A percentile compares a stretch with the other conserved stretches of the same genome.
Evolutionary conservation across 371 early-diverging fungal genomes (phyloP).

Genomic region (Actinomortierella wolfii): DNA sequence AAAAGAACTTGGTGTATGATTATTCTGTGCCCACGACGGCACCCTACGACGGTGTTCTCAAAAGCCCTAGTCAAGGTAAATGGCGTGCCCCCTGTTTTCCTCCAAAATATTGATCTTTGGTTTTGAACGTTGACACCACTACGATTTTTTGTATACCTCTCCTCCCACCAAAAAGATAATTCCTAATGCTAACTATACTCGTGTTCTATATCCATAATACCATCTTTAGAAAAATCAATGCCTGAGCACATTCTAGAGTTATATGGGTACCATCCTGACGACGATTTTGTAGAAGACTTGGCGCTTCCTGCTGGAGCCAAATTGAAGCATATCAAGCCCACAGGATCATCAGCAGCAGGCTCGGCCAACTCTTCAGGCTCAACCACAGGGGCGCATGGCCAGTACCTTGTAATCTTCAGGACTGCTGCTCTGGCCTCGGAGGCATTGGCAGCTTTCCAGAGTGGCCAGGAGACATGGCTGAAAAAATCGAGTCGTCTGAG

Average conservation of each 20-base stretch:
- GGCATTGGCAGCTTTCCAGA: constrained; percentile 28
- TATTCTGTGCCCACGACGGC: constrained; percentile 11
- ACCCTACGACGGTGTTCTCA: constrained; percentile 18
- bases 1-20: constrained; percentile 37
- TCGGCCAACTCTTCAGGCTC: not conserved
- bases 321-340: constrained; percentile 14
- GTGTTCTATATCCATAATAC: too few relatives aligned
- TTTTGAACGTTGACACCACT: too few relatives aligned
- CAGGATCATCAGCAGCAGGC: not conserved
- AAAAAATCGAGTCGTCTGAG: constrained; percentile 2
- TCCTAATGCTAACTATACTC: too few relatives aligned
- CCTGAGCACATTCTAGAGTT: constrained; percentile 31
- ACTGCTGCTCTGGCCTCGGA: constrained; percentile 31
- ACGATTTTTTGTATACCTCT: too few relatives aligned
- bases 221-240: too few relatives aligned
- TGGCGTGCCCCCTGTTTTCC: too few relatives aligned
- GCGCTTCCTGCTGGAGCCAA: constrained; percentile 18
- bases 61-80: constrained; percentile 17
- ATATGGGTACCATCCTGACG: constrained; percentile 26
- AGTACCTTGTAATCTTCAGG: constrained; percentile 37
- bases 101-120: not conserved
- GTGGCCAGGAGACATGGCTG: constrained; percentile 42
- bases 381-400: not conserved
- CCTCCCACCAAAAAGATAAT: too few relatives aligned
- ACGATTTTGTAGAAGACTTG: constrained; percentile 28